Conservation (phyloP, 192 early-diverging fungal species). For the Chytriomyces confervae region DNA sequence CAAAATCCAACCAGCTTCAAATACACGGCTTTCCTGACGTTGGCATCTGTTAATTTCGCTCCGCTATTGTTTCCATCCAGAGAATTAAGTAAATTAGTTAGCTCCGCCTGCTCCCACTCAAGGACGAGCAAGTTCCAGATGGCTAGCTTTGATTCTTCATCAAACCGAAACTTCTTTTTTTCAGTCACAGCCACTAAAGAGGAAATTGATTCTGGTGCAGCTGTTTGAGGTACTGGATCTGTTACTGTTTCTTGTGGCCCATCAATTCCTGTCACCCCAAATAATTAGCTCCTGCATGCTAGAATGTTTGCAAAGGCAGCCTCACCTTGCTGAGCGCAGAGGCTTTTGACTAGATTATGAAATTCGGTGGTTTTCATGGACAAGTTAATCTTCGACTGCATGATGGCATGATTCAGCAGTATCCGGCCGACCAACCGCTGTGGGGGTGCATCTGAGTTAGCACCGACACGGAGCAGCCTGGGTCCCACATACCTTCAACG, state of each 20-base stretch:
- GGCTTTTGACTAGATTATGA: conserved; percentile 13
- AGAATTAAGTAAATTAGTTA: conserved; percentile 8
- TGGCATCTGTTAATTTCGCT: conserved; percentile 24
- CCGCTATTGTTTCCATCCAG: background rate
- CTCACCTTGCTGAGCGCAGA: conserved; percentile 24
- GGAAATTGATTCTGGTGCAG: background rate
- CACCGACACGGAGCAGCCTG: no score
- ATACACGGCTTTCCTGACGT: conserved; percentile 30
- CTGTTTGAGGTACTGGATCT: background rate
- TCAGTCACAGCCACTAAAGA: conserved; percentile 1
- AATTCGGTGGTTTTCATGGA: conserved; percentile 20
- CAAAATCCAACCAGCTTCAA: conserved; percentile 33
- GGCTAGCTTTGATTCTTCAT: conserved; percentile 22
- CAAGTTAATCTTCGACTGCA: conserved; percentile 21
- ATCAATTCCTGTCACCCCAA: conserved; percentile 13
- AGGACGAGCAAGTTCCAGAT: conserved; percentile 37
- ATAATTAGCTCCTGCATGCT: background rate
- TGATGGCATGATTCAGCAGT: conserved; percentile 18
- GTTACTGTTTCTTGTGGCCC: conserved; percentile 8
- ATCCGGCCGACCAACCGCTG: conserved; percentile 24
- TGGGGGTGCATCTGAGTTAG: background rate
- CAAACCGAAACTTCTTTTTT: conserved; percentile 36
- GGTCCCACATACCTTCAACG: conserved; percentile 19
- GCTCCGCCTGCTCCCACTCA: conserved; percentile 33
- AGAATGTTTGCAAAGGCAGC: conserved; percentile 1